Evolutionary conservation across 768 basidiomycete species (phyloP).

Genomic region (Cystobasidium tubakii): DNA sequence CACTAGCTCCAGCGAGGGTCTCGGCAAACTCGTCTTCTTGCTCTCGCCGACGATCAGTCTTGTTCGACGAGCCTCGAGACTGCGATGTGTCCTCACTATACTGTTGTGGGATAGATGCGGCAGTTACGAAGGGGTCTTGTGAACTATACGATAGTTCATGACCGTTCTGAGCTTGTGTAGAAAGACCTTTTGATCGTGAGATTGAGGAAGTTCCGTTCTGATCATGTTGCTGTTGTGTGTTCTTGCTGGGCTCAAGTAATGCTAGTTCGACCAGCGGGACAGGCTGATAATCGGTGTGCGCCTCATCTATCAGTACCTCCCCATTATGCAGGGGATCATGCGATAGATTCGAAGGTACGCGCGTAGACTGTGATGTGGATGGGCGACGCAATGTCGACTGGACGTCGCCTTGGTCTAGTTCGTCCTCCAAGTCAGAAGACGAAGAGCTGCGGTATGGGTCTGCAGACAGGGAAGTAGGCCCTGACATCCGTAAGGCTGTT

Average conservation of each 20-base stretch:
- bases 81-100: neutral
- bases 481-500: neutral
- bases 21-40: neutral
- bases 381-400: neutral
- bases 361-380: neutral
- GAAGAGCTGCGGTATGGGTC: neutral
- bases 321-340: constrained; percentile 10
- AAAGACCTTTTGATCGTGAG: neutral
- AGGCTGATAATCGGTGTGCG: neutral
- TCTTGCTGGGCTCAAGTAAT: neutral
- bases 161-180: neutral
- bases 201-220: neutral
- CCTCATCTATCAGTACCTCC: neutral
- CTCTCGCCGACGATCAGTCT: neutral
- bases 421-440: neutral
- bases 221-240: neutral
- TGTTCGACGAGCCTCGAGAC: neutral
- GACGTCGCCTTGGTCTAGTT: neutral
- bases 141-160: neutral
- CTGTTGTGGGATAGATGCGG: neutral
- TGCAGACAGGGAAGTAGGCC: neutral
- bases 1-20: neutral
- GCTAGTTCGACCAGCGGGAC: constrained; percentile 14
- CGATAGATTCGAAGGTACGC: neutral
- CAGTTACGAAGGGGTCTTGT: neutral